Percentiles rank a stretch among this genome's conserved stretches.
Conservation (phyloP, 2,329 filamentous ascomycete species). For the Dactylellina leptospora region DNA sequence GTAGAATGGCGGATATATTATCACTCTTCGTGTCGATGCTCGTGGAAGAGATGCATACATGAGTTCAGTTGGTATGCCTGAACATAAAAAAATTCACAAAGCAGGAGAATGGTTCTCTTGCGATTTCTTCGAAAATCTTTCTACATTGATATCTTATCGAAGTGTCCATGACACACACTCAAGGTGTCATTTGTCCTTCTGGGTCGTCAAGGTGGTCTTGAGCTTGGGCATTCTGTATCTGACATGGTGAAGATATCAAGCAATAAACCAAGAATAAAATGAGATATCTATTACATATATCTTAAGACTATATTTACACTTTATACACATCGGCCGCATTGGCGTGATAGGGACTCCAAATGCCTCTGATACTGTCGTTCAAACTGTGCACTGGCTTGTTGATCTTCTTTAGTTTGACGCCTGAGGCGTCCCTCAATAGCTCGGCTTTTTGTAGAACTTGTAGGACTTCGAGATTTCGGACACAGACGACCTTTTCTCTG, state of each 20-base stretch:
- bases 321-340: conserved; percentile 54
- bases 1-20: too few species aligned
- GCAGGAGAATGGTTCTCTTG: too few species aligned
- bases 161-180: too few species aligned
- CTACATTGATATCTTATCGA: too few species aligned
- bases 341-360: conserved; percentile 77
- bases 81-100: too few species aligned
- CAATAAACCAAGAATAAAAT: neutral
- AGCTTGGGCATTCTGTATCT: neutral
- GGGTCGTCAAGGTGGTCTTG: too few species aligned
- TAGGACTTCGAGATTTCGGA: conserved; percentile 81
- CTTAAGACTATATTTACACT: conserved; percentile 53
- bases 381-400: conserved; percentile 73
- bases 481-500: conserved; percentile 82
- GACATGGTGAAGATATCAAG: neutral
- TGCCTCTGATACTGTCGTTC: conserved; percentile 73
- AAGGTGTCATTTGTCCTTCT: too few species aligned
- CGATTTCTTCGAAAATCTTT: too few species aligned
- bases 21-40: too few species aligned
- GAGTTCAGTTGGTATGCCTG: too few species aligned
- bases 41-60: neutral
- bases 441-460: conserved; percentile 83
- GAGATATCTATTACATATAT: neutral
- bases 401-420: conserved; percentile 74
- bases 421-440: conserved; percentile 76